Conservation (phyloP, 2,329 filamentous ascomycete species). For the Aspergillus chevalieri region DNA sequence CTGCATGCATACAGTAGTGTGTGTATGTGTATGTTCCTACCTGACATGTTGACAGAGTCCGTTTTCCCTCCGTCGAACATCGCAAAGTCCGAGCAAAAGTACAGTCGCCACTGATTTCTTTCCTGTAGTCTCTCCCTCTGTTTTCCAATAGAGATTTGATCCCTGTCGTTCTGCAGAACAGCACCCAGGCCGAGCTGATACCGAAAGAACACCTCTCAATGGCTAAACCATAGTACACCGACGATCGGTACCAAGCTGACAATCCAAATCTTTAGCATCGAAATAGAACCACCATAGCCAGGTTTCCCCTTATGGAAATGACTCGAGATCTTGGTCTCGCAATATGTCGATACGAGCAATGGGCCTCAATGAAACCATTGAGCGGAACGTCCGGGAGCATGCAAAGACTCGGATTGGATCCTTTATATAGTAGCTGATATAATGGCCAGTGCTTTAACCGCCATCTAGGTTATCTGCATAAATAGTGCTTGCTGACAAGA, state of each 20-base stretch:
- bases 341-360: background rate
- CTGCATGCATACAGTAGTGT: background rate
- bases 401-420: background rate
- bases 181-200: background rate
- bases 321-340: background rate
- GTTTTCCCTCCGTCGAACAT: background rate
- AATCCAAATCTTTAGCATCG: background rate
- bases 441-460: background rate
- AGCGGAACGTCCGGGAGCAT: background rate
- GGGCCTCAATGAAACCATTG: background rate
- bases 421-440: background rate
- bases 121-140: background rate
- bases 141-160: background rate
- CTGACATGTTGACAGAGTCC: background rate
- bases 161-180: background rate
- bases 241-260: background rate
- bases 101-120: background rate
- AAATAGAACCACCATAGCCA: background rate
- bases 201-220: background rate
- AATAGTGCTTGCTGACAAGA: background rate
- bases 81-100: background rate
- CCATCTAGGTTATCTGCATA: background rate
- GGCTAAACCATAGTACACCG: background rate
- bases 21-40: background rate
- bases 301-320: background rate